These are phyloP conservation scores for Jamesozyma gamospora DNA, from an alignment of 805 yeast genomes.

Conservation along the genomic window DNA sequence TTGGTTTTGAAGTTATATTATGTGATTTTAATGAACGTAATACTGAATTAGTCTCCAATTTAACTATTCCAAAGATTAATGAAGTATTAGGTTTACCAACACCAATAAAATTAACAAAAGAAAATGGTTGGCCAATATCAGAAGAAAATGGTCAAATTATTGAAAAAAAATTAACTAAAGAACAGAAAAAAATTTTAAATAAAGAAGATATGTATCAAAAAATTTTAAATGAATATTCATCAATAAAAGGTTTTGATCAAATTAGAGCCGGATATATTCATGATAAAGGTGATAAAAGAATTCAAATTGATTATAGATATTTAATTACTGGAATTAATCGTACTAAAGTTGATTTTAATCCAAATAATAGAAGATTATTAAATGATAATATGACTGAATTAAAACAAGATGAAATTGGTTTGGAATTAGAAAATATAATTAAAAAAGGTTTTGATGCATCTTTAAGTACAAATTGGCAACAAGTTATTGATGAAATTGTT, in stretches of 20 bases:
- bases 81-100: slow-evolving; percentile 34
- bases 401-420: slow-evolving; percentile 29
- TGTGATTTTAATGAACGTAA: slow-evolving; percentile 47
- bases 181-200: slow-evolving; percentile 16
- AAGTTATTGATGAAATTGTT: slow-evolving; percentile 38
- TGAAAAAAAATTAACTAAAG: slow-evolving; percentile 15
- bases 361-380: slow-evolving; percentile 33
- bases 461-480: slow-evolving; percentile 45
- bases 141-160: slow-evolving; percentile 14
- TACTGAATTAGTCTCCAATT: slow-evolving; percentile 37
- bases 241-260: slow-evolving; percentile 37
- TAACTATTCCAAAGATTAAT: slow-evolving; percentile 31
- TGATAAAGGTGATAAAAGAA: slow-evolving; percentile 40
- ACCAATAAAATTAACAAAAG: slow-evolving; percentile 17
- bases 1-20: slow-evolving; percentile 51
- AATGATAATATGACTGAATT: slow-evolving; percentile 31
- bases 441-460: slow-evolving; percentile 31
- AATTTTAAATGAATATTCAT: slow-evolving; percentile 13
- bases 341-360: slow-evolving; percentile 40
- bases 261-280: slow-evolving; percentile 37
- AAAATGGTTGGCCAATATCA: slow-evolving; percentile 26
- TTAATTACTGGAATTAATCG: slow-evolving; percentile 44
- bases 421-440: slow-evolving; percentile 28
- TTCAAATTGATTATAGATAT: slow-evolving; percentile 42
- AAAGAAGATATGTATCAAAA: slow-evolving; percentile 20